Base-by-base conservation (phyloP, 176 grass and related monocot species). In the Juncus effusus region DNA sequence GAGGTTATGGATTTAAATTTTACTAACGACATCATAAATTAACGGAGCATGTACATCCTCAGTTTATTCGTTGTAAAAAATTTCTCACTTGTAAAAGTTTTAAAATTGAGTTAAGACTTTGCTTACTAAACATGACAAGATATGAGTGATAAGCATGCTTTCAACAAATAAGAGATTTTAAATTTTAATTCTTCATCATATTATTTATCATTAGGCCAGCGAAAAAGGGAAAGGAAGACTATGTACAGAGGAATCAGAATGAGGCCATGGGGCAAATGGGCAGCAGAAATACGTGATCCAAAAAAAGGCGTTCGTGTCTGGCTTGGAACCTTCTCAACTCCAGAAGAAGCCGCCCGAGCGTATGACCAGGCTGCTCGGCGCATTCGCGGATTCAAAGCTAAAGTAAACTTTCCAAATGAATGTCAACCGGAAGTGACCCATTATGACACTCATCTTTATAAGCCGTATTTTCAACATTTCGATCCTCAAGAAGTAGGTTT, bases 331-430 rank as follows among this genome's bases (percentile, higher is more conserved):
- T 95, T 85, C 82, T 74, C 76, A 56, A 95, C 90, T 3, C 64
- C 85, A n/a, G 90, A 85, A 79, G 89, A 80, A 59, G 89, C 89
- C 50, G 85, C 89, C 28, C 82, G 88, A 61, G 88, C 88, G 67
- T 91, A 91, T 41, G 88, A 91, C 51, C 83, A 77, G 74, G 84
- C 85, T 59, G 88, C 88, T 16, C 81, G 85, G 15, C 79, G 82
- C 51, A 93, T 93, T 62, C 85, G 89, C 40, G 89, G 89, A 5
- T 87, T 84, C 59, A 93, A 93, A 13, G 89, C 89, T 2, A 93
- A 93, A 76, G 85, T 88, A 7, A 93, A 93, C 53, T 88, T 93
- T 67, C 85, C 89, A 12, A 92, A 92, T 62, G 87, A 91, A 75
- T 80, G 83, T 51, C 82, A 83, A 49, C 73, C 79, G 0, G 35